Evolutionary conservation across 805 yeast species (phyloP).

Genomic region (Tetrapisispora arboricola): DNA sequence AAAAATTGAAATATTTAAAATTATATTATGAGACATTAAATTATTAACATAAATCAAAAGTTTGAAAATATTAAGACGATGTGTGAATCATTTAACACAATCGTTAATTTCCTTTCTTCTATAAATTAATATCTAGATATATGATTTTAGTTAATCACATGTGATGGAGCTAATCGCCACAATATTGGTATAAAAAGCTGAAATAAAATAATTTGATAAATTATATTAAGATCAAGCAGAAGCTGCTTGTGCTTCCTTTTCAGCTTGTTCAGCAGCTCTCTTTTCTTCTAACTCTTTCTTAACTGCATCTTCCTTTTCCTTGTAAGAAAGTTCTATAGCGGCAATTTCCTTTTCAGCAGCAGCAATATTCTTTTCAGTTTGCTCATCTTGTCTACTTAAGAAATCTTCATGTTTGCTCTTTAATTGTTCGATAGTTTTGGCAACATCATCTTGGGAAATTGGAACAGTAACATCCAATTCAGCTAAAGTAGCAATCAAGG

Average conservation of each 20-base stretch:
- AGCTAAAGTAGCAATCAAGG: conserved; percentile 63
- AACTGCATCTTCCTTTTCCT: conserved; percentile 34
- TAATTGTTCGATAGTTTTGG: conserved; percentile 53
- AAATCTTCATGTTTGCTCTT: conserved; percentile 62
- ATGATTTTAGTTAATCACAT: no score
- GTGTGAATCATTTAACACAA: not conserved
- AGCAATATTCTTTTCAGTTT: conserved; percentile 65
- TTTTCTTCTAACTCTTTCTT: conserved; percentile 26
- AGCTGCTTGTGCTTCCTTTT: conserved; percentile 15
- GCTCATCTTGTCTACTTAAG: conserved; percentile 65
- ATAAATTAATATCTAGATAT: not conserved
- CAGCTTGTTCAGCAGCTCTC: conserved; percentile 23
- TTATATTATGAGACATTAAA: not conserved
- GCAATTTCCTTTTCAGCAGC: conserved; percentile 71
- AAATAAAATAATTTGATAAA: no score
- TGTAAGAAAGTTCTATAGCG: conserved; percentile 47
- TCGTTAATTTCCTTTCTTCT: not conserved
- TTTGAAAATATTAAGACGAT: not conserved
- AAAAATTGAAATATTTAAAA: not conserved
- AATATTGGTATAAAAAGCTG: not conserved
- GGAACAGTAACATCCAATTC: conserved; percentile 75
- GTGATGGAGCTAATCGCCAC: no score
- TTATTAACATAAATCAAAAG: not conserved
- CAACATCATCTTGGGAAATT: conserved; percentile 58
- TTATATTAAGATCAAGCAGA: not conserved